Conservation (phyloP, 2,329 filamentous ascomycete genomes). For the Fonsecaea erecta region DNA sequence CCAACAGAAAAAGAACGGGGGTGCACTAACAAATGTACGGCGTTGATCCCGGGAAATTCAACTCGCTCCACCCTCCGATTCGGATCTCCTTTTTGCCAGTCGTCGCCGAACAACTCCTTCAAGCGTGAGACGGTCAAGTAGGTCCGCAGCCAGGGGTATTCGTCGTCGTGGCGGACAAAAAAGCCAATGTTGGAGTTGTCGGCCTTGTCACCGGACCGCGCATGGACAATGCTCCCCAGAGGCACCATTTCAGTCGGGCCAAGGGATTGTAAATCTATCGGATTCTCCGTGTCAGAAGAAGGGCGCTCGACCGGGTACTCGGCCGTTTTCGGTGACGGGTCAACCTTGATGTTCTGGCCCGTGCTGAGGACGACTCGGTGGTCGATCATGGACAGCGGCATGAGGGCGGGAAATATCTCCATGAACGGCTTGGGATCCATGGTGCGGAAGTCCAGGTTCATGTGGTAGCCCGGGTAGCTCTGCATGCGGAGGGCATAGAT, state of each 20-base stretch:
- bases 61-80: slow-evolving; percentile 14
- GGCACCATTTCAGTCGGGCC: slow-evolving; percentile 41
- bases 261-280: slow-evolving; percentile 31
- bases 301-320: slow-evolving; percentile 17
- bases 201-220: slow-evolving; percentile 48
- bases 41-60: slow-evolving; percentile 22
- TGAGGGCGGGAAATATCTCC: slow-evolving; percentile 50
- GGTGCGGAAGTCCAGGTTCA: slow-evolving; percentile 52
- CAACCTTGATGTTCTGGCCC: too few relatives aligned
- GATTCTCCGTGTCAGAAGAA: slow-evolving; percentile 16
- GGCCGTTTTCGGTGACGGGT: too few relatives aligned
- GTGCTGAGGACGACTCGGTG: slow-evolving; percentile 30
- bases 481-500: slow-evolving; percentile 43
- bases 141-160: slow-evolving; percentile 44
- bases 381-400: slow-evolving; percentile 35
- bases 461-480: slow-evolving; percentile 51
- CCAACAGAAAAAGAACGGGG: too few relatives aligned
- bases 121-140: slow-evolving; percentile 48
- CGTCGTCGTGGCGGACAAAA: slow-evolving; percentile 37
- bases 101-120: slow-evolving; percentile 35
- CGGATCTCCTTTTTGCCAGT: slow-evolving; percentile 16
- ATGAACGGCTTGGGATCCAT: slow-evolving; percentile 52
- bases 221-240: slow-evolving; percentile 51
- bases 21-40: slow-evolving; percentile 29
- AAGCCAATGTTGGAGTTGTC: slow-evolving; percentile 49